These are phyloP conservation scores for Trichophyton verrucosum DNA, from an alignment of 2,329 filamentous ascomycete species.

Conservation along the genomic window DNA sequence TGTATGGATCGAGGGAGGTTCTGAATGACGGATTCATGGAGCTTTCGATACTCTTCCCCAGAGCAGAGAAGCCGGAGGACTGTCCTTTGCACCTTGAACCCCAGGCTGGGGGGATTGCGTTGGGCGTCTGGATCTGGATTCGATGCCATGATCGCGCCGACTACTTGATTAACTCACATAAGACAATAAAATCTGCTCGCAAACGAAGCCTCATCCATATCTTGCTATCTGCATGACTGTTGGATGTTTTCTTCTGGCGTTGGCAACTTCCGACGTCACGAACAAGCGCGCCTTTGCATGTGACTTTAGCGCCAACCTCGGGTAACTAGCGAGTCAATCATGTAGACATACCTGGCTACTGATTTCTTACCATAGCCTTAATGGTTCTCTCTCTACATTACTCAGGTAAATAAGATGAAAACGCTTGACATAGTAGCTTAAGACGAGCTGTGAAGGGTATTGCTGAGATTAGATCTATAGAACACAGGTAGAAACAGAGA, in stretches of 20 bases:
- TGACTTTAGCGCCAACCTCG: background rate
- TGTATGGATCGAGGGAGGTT: conserved; percentile 49
- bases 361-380: no score
- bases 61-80: conserved; percentile 59
- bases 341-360: no score
- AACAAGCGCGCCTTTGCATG: background rate
- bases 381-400: background rate
- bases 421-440: background rate
- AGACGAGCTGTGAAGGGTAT: background rate
- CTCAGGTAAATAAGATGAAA: background rate
- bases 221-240: background rate
- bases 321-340: background rate
- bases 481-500: background rate
- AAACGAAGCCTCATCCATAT: background rate
- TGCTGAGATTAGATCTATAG: conserved; percentile 2
- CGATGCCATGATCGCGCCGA: conserved; percentile 6
- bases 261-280: background rate
- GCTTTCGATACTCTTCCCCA: conserved; percentile 69
- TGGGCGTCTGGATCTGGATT: conserved; percentile 3
- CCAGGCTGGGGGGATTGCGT: background rate
- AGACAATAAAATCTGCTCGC: background rate
- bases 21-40: conserved; percentile 73
- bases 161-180: background rate
- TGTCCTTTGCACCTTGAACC: conserved; percentile 65
- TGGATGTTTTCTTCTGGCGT: background rate